Percentiles rank a stretch among this genome's conserved stretches.
Evolutionary conservation across 1,284 basidiomycete species (phyloP).

Genomic region (Cutaneotrichosporon sp.): DNA sequence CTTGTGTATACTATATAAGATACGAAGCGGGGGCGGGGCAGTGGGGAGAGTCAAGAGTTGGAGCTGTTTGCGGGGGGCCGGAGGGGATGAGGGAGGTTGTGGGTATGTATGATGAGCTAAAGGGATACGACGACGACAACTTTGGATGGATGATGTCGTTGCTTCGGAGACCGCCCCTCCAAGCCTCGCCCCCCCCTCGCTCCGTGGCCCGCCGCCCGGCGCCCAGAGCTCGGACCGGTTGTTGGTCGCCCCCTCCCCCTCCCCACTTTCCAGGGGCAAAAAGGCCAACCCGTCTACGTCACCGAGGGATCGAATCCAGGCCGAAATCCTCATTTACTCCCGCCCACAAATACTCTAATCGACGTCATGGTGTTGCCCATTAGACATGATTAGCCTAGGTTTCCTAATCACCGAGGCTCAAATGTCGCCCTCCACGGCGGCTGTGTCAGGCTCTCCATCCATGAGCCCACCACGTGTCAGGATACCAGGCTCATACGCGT

Average conservation of each 20-base stretch:
- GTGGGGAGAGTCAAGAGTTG: background rate
- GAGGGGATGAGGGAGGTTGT: too few relatives aligned
- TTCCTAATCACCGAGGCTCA: too few relatives aligned
- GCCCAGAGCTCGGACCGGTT: too few relatives aligned
- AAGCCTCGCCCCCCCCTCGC: background rate
- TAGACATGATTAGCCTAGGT: too few relatives aligned
- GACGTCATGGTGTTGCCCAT: too few relatives aligned
- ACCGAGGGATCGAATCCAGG: too few relatives aligned
- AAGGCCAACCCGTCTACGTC: too few relatives aligned
- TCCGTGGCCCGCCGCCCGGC: background rate
- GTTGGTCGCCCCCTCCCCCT: too few relatives aligned
- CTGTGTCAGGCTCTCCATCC: background rate
- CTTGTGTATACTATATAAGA: background rate
- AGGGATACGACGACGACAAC: background rate
- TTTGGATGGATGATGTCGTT: background rate
- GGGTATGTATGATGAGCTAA: background rate
- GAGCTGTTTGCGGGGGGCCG: background rate
- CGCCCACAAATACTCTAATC: too few relatives aligned
- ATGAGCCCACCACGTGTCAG: background rate
- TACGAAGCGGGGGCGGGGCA: background rate
- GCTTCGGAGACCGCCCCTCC: background rate
- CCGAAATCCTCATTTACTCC: too few relatives aligned
- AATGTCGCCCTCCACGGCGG: too few relatives aligned
- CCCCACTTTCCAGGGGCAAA: background rate
- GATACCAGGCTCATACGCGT: background rate